These are phyloP conservation scores for Cyamopsis tetragonoloba DNA, from an alignment of 306 rosid genomes.

Conservation along the genomic window DNA sequence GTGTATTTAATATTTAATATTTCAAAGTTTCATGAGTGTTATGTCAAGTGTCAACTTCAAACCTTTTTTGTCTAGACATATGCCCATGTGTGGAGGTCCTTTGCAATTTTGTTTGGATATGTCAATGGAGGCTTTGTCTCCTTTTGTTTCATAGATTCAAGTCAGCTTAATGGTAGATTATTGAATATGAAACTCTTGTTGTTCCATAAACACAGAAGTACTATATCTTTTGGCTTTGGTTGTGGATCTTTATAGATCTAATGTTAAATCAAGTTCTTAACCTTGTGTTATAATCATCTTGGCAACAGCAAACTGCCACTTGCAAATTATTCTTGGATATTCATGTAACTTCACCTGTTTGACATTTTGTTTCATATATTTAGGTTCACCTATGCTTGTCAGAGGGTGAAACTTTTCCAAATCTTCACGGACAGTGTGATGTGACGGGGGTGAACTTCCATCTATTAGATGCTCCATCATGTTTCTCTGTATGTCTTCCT, in stretches of 20 bases:
- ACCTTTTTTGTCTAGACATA: background rate
- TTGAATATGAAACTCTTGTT: background rate
- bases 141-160: constrained; percentile 4
- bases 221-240: constrained; percentile 18
- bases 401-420: constrained; percentile 79
- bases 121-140: constrained; percentile 10
- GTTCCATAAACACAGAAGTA: background rate
- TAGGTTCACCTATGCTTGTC: constrained; percentile 96
- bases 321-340: constrained; percentile 21
- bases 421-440: constrained; percentile 88
- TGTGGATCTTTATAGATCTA: constrained; percentile 1
- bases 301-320: background rate
- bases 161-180: background rate
- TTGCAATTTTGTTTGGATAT: constrained; percentile 1
- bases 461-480: constrained; percentile 70
- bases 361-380: constrained; percentile 19
- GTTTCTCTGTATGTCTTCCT: constrained; percentile 66
- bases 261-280: constrained; percentile 8
- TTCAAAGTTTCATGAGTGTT: background rate
- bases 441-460: constrained; percentile 79
- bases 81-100: background rate
- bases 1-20: background rate
- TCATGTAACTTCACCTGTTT: constrained; percentile 16
- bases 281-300: background rate
- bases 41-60: constrained; percentile 1